Base-by-base conservation (phyloP, 768 basidiomycete species). In the Dioszegia hungarica region DNA sequence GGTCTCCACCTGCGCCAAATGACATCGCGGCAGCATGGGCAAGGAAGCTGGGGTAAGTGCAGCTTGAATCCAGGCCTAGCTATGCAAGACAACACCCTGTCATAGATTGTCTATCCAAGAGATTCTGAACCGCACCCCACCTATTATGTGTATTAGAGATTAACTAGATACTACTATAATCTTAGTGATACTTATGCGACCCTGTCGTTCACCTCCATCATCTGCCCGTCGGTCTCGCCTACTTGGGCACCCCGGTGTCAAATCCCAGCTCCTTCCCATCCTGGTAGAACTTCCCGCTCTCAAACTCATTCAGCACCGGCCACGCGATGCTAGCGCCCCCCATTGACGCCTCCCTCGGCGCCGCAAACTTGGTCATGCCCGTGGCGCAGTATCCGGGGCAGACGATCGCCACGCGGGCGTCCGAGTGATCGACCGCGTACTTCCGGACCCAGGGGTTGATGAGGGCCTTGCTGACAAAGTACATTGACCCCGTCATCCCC, bases 361-460 rank as follows among this genome's bases (percentile, higher is more conserved):
- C 56, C 19, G 36, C 38, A 39, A 43, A 51, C 11, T 38, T 29
- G 43, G 44, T 52, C n/a, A 58, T 39, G 2, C 43, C 48, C 4
- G 56, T 58, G 5, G 48, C 48, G 33, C 56, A 58, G 40, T 58
- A 58, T 1, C 56, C 56, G 6, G 56, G 56, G 25, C 56, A 58
- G 40, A 51, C 49, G 17, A 58, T 27, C 2, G 48, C 49, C 10
- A 58, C 1, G n/a, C 28, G 22, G 22, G 25, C 14, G 27, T 51
- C 48, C 6, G 48, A 20, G 33, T 58, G 56, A n/a, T 34, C 3
- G 9, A 20, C 22, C 11, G 56, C 56, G 22, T 41, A 58, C 5
- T 14, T 3, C 22, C 48, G 6, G 15, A 48, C 12, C 59, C 59
- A 61, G 31, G 54, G 22, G 25, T 55, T 61, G 54, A 61, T 5